Conservation (phyloP, 2,329 filamentous ascomycete species). For the Tolypocladium album region DNA sequence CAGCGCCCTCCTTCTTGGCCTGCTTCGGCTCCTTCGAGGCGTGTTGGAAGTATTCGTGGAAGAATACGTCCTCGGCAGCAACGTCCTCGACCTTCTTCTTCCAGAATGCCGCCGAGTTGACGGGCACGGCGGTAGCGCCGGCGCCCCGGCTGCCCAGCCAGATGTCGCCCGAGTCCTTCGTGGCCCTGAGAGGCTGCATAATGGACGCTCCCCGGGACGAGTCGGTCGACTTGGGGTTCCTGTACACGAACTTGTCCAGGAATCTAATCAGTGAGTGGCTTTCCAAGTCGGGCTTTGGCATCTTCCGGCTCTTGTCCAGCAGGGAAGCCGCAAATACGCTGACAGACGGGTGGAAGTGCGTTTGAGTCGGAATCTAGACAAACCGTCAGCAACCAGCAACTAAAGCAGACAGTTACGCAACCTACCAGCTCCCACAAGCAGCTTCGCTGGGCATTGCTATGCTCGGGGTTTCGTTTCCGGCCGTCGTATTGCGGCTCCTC, state of each 20-base stretch:
- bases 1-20: conserved; percentile 43
- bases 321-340: conserved; percentile 69
- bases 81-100: conserved; percentile 81
- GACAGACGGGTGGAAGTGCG: conserved; percentile 90
- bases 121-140: conserved; percentile 24
- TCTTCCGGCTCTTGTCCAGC: conserved; percentile 56
- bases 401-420: conserved; percentile 4
- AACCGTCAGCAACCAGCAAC: neutral
- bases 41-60: conserved; percentile 90
- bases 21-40: conserved; percentile 48
- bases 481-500: conserved; percentile 58
- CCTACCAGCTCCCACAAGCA: conserved; percentile 86
- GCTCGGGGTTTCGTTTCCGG: conserved; percentile 81
- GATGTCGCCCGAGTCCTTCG: conserved; percentile 42
- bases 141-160: conserved; percentile 42
- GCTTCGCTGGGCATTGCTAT: conserved; percentile 85
- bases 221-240: conserved; percentile 68
- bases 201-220: conserved; percentile 71
- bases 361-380: conserved; percentile 24
- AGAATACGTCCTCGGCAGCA: conserved; percentile 88
- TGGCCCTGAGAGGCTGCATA: conserved; percentile 75
- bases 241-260: conserved; percentile 97
- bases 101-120: conserved; percentile 90
- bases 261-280: conserved; percentile 91
- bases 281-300: conserved; percentile 81